Conservation (phyloP, 1,284 basidiomycete genomes). For the Hypsizygus ulmarius region DNA sequence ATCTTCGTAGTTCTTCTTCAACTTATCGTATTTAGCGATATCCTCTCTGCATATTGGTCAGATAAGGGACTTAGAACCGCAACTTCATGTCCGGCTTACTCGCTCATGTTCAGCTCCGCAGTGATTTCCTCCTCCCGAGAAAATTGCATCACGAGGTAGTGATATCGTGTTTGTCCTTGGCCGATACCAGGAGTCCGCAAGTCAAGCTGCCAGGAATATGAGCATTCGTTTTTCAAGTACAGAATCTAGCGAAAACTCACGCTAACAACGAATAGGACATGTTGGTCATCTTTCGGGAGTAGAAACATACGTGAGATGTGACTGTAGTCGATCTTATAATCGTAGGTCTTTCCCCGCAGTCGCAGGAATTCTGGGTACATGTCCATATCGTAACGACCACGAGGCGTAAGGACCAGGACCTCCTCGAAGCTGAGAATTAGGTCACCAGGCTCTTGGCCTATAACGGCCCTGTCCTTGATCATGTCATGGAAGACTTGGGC, state of each 20-base stretch:
- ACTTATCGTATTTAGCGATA: slow-evolving; percentile 72
- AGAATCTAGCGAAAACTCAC: slow-evolving; percentile 2
- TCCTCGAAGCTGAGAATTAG: slow-evolving; percentile 96
- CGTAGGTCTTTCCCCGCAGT: slow-evolving; percentile 96
- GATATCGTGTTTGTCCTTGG: slow-evolving; percentile 97
- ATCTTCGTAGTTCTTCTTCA: slow-evolving; percentile 90
- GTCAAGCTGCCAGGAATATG: slow-evolving; percentile 56
- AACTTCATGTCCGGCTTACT: slow-evolving; percentile 52
- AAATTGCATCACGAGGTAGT: slow-evolving; percentile 98
- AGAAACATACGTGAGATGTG: slow-evolving; percentile 92
- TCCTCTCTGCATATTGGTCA: slow-evolving; percentile 53
- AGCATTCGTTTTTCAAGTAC: slow-evolving; percentile 2
- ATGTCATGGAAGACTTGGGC: slow-evolving; percentile 96
- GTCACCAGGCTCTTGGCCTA: slow-evolving; percentile 90
- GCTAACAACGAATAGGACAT: slow-evolving; percentile 90
- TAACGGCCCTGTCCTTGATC: slow-evolving; percentile 96
- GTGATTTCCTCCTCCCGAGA: slow-evolving; percentile 96
- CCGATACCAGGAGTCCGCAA: slow-evolving; percentile 86
- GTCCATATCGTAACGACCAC: slow-evolving; percentile 97
- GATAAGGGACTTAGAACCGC: not conserved
- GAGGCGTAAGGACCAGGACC: slow-evolving; percentile 93
- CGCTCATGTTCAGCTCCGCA: slow-evolving; percentile 90
- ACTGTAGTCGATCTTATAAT: slow-evolving; percentile 95
- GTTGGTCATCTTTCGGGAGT: slow-evolving; percentile 95
- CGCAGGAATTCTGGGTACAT: slow-evolving; percentile 96